Percentiles rank a stretch among this genome's conserved stretches.
Conservation (phyloP, 2,329 filamentous ascomycete genomes). For the Aspergillus clavatus region DNA sequence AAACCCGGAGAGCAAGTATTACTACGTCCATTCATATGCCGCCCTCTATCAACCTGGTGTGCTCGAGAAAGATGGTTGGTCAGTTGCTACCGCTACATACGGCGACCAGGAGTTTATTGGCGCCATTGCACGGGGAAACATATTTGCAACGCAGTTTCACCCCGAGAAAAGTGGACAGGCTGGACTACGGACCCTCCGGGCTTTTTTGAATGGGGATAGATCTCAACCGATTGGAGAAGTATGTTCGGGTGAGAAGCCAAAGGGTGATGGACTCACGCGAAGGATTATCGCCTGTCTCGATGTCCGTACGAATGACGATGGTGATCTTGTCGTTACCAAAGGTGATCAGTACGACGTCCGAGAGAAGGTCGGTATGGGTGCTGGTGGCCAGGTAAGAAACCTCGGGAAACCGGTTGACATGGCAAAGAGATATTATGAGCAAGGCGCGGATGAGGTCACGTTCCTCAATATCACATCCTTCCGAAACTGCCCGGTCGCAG, state of each 20-base stretch:
- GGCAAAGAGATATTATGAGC: slow-evolving; percentile 88
- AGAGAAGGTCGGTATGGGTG: slow-evolving; percentile 65
- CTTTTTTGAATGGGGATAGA: slow-evolving; percentile 73
- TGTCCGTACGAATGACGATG: slow-evolving; percentile 87
- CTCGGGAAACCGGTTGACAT: slow-evolving; percentile 95
- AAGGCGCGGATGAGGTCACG: slow-evolving; percentile 93
- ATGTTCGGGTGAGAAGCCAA: slow-evolving; percentile 16
- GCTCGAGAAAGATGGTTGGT: slow-evolving; percentile 79
- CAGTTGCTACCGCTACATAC: slow-evolving; percentile 84
- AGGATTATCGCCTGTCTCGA: slow-evolving; percentile 94
- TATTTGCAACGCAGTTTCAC: slow-evolving; percentile 93
- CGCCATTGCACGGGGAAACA: slow-evolving; percentile 76
- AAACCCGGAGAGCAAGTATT: slow-evolving; percentile 82
- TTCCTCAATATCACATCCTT: slow-evolving; percentile 99
- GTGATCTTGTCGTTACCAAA: slow-evolving; percentile 95
- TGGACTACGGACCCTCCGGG: slow-evolving; percentile 74
- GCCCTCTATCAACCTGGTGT: slow-evolving; percentile 67
- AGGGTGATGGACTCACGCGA: slow-evolving; percentile 71
- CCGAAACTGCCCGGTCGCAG: slow-evolving; percentile 86
- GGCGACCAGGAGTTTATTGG: slow-evolving; percentile 87
- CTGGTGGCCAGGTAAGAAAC: slow-evolving; percentile 68
- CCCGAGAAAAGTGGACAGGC: slow-evolving; percentile 94
- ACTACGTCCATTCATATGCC: slow-evolving; percentile 96
- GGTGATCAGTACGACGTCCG: slow-evolving; percentile 98
- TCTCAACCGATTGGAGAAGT: slow-evolving; percentile 48